These are phyloP conservation scores for Pezicula neosporulosa DNA, from an alignment of 2,329 filamentous ascomycete species.

Conservation along the genomic window DNA sequence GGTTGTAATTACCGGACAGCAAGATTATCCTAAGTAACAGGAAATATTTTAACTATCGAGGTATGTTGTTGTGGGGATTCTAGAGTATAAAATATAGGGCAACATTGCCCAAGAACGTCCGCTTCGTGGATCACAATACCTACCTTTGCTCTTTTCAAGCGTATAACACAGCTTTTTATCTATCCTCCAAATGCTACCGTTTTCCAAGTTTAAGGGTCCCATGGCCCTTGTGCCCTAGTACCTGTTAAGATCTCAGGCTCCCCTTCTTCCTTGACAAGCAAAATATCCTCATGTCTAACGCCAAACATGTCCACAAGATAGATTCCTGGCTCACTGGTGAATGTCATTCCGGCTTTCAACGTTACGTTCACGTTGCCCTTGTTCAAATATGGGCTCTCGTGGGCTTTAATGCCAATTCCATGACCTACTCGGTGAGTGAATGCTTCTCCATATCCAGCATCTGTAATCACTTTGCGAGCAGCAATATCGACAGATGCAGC, in stretches of 20 bases:
- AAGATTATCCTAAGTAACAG: too few species aligned
- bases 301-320: constrained; percentile 59
- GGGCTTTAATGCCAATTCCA: constrained; percentile 64
- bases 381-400: constrained; percentile 62
- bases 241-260: constrained; percentile 54
- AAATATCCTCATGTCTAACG: constrained; percentile 59
- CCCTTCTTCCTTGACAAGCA: constrained; percentile 50
- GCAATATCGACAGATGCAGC: constrained; percentile 60
- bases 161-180: too few species aligned
- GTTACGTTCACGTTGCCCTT: constrained; percentile 50
- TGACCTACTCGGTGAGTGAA: constrained; percentile 64
- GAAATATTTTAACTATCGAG: too few species aligned
- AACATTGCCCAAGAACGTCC: too few species aligned
- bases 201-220: constrained; percentile 39
- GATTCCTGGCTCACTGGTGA: constrained; percentile 61
- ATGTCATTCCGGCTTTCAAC: constrained; percentile 55
- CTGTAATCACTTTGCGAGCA: constrained; percentile 51
- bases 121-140: too few species aligned
- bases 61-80: too few species aligned
- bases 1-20: too few species aligned
- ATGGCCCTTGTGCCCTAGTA: constrained; percentile 45
- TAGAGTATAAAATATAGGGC: too few species aligned
- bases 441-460: constrained; percentile 53
- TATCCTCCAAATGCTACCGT: too few species aligned
- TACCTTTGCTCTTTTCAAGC: too few species aligned